Conservation (phyloP, 176 grass and related monocot genomes). For the Oryza meyeriana region DNA sequence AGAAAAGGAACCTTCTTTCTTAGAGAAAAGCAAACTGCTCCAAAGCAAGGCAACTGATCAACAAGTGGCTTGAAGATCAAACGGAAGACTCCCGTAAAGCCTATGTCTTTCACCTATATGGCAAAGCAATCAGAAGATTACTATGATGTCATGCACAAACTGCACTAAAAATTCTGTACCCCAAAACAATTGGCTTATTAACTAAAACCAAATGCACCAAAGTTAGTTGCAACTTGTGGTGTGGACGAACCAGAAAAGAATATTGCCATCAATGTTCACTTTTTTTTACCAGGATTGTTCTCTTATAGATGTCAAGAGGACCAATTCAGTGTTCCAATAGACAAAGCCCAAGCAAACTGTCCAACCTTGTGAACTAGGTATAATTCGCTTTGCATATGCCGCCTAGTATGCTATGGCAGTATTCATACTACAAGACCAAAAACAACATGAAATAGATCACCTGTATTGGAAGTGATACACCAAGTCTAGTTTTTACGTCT, state of each 20-base stretch:
- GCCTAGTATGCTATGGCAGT: neutral
- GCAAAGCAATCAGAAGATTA: conserved; percentile 23
- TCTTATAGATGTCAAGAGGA: neutral
- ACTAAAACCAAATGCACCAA: neutral
- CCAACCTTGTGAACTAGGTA: conserved; percentile 11
- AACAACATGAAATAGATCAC: conserved; percentile 41
- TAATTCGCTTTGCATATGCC: neutral
- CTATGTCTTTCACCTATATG: conserved; percentile 82
- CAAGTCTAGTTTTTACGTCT: conserved; percentile 89
- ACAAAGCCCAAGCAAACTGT: neutral
- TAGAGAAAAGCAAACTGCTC: conserved; percentile 92
- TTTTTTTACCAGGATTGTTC: neutral
- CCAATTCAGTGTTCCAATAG: neutral
- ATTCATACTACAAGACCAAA: conserved; percentile 12
- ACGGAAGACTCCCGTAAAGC: conserved; percentile 86
- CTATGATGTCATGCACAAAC: neutral
- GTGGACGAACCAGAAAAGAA: neutral
- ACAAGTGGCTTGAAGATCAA: conserved; percentile 86
- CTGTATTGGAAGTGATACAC: conserved; percentile 92
- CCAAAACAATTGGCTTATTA: conserved; percentile 8
- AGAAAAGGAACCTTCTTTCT: conserved; percentile 75
- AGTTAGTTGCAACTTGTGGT: neutral
- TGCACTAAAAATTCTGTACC: neutral
- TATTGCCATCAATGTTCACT: neutral
- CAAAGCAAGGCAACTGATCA: conserved; percentile 86